These are phyloP conservation scores for Tripidium arundinaceum DNA, from an alignment of 202 grass and related monocot species.

Conservation along the genomic window DNA sequence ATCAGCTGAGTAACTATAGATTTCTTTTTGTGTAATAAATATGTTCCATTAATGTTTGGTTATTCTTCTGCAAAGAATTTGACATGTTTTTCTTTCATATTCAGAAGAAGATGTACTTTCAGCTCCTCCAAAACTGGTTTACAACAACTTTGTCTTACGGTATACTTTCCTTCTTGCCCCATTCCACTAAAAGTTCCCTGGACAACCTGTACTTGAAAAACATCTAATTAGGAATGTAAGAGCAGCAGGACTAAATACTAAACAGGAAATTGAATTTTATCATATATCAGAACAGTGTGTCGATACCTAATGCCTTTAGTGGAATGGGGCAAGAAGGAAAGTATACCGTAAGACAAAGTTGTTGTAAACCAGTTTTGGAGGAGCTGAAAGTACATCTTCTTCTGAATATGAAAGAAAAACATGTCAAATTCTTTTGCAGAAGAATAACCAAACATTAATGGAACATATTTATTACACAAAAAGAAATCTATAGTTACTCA, in stretches of 20 bases:
- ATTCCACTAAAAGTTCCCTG: slow-evolving; percentile 64
- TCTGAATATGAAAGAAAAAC: slow-evolving; percentile 49
- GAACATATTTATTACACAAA: neutral
- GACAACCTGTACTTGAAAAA: slow-evolving; percentile 54
- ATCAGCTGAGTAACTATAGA: neutral
- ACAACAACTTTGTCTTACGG: slow-evolving; percentile 87
- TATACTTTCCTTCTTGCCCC: slow-evolving; percentile 32
- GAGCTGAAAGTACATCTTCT: slow-evolving; percentile 90
- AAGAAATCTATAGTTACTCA: neutral
- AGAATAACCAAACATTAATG: neutral
- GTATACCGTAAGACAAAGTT: slow-evolving; percentile 80
- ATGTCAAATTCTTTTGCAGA: slow-evolving; percentile 13
- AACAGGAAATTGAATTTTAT: slow-evolving; percentile 19
- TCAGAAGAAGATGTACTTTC: slow-evolving; percentile 95
- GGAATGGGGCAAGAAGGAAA: slow-evolving; percentile 15
- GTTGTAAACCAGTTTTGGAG: slow-evolving; percentile 92
- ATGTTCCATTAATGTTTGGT: neutral
- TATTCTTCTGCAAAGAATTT: slow-evolving; percentile 9
- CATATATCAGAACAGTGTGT: slow-evolving; percentile 14
- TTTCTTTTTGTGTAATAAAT: neutral
- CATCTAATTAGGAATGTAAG: slow-evolving; percentile 27
- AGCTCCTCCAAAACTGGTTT: slow-evolving; percentile 92
- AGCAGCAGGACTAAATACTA: slow-evolving; percentile 16
- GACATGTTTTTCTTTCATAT: slow-evolving; percentile 14
- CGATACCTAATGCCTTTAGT: neutral